Percentiles rank a stretch among this genome's conserved stretches.
phyloP scores from a whole-genome alignment of 306 rosid species.

The Casuarina glauca region DNA sequence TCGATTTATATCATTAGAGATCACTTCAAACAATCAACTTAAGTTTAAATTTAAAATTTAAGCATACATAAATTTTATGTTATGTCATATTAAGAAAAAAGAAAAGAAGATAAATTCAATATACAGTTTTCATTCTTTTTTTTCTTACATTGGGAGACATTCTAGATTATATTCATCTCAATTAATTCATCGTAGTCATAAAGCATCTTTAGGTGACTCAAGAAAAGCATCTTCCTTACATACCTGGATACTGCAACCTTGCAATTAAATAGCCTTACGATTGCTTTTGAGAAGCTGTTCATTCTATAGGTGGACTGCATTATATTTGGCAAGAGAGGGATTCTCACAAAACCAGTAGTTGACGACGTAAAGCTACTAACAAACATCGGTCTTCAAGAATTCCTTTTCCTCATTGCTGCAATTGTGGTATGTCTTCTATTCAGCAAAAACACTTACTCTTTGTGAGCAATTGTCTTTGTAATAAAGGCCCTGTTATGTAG shows the following conservation, averaged over 20 bases:
- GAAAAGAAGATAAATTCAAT: too few relatives aligned
- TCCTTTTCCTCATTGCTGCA: constrained; percentile 69
- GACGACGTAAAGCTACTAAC: constrained; percentile 48
- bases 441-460: neutral
- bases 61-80: too few relatives aligned
- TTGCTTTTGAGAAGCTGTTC: neutral
- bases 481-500: too few relatives aligned
- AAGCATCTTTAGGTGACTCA: too few relatives aligned
- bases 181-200: too few relatives aligned
- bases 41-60: neutral
- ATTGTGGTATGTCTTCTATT: constrained; percentile 49
- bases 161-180: neutral
- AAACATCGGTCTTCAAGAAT: constrained; percentile 34
- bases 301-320: constrained; percentile 69
- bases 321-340: constrained; percentile 86
- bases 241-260: too few relatives aligned
- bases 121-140: too few relatives aligned
- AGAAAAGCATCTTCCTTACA: neutral
- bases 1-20: too few relatives aligned
- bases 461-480: neutral
- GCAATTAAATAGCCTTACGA: neutral
- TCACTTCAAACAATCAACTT: neutral
- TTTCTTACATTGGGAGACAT: too few relatives aligned
- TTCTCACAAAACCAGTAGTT: constrained; percentile 80
- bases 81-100: too few relatives aligned